Evolutionary conservation across 805 yeast species (phyloP), one percentile per base, ranked within the genome.

Genomic region (Monosporozyma siamensis): DNA sequence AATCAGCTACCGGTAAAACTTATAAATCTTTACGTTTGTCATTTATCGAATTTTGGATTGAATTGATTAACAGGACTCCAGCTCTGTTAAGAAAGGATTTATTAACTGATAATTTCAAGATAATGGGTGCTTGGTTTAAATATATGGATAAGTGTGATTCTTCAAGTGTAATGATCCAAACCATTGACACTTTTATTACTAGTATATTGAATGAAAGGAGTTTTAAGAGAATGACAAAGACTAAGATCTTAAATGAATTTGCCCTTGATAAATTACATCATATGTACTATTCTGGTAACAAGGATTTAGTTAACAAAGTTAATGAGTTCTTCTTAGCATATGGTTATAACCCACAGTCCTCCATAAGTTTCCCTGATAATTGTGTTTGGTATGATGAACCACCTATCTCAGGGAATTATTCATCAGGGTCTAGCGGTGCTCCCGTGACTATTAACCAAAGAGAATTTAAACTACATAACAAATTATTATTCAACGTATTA

Each of bases 231-330:
- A 67, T 80, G 46, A 74, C 87, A 0, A 89, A 88, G 57, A 74
- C 86, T 46, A 76, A 77, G 46, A 72, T 88, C 12, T 72, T 90
- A 53, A 86, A 85, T 51, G 97, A 89, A 55, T 75, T 82, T 69
- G 75, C 80, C 18, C 55, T 87, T 44, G 69, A 71, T 22, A 77
- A 77, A 42, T 49, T 86, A 24, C 73, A 77, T 26, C 68, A 73
- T 3, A 58, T 86, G 3, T 78, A 71, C 39, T 66, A 68, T 31
- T 58, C 67, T n/a, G 21, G 54, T 0, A 61, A 66, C 29, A 53
- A 61, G 10, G 61, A 55, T 39, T 47, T 78, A 11, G 65, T 66
- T 9, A 58, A 60, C 5, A 51, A 57, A 9, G 64, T 76, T 12
- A 65, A 72, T 44, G 58, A 64, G 3, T 74, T 82, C 45, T 64